phyloP scores from a whole-genome alignment of 768 basidiomycete species.

The Lactarius akahatsu region DNA sequence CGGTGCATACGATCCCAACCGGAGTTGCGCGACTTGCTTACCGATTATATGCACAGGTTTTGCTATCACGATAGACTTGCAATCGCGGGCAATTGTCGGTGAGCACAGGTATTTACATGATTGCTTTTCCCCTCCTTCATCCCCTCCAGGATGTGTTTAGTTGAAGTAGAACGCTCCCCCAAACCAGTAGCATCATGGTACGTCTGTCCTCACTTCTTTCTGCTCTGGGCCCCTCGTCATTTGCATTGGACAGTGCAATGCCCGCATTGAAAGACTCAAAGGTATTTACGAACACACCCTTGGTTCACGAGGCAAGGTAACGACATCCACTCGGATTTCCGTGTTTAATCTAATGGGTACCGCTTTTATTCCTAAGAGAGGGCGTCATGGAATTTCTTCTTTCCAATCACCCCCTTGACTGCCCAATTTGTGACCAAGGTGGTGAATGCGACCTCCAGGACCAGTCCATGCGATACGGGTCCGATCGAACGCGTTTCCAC shows the following conservation, averaged over 20 bases:
- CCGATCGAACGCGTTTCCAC: slow-evolving; percentile 97
- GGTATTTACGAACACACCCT: slow-evolving; percentile 90
- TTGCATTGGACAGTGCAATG: slow-evolving; percentile 67
- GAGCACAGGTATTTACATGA: slow-evolving; percentile 34
- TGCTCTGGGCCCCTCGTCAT: slow-evolving; percentile 9
- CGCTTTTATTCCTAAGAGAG: slow-evolving; percentile 51
- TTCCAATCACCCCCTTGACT: slow-evolving; percentile 97
- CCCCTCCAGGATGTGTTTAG: slow-evolving; percentile 85
- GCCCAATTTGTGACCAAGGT: slow-evolving; percentile 98
- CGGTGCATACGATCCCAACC: slow-evolving; percentile 46
- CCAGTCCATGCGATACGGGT: slow-evolving; percentile 98
- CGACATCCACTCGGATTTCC: slow-evolving; percentile 10
- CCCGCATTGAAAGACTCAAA: slow-evolving; percentile 94
- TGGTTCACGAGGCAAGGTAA: slow-evolving; percentile 85
- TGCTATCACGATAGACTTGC: slow-evolving; percentile 92
- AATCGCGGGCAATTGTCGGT: slow-evolving; percentile 98
- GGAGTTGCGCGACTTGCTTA: not conserved
- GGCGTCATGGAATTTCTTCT: slow-evolving; percentile 99
- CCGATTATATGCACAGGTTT: slow-evolving; percentile 49
- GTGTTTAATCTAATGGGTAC: slow-evolving; percentile 23
- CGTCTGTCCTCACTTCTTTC: slow-evolving; percentile 31
- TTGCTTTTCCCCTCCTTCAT: not conserved
- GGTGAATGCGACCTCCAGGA: slow-evolving; percentile 99
- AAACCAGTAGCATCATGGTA: slow-evolving; percentile 95
- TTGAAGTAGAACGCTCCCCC: slow-evolving; percentile 94